A percentile compares a stretch with the other conserved stretches of the same genome.
Evolutionary conservation across 2,329 filamentous ascomycete species (phyloP).

Genomic region (Calonectria henricotiae): DNA sequence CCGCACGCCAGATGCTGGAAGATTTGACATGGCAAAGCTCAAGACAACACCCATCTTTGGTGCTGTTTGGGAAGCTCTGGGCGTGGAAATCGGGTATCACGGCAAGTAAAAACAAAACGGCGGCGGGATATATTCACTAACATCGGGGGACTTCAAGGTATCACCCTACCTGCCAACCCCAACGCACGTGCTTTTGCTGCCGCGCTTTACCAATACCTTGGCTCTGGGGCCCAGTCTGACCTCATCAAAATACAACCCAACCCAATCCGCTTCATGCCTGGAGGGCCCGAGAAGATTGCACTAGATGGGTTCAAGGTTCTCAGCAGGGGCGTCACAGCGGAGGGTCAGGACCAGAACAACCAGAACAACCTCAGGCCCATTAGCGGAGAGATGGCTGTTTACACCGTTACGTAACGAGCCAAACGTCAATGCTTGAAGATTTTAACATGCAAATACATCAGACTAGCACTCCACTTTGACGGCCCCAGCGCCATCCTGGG

Average conservation of each 20-base stretch:
- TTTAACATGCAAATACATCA: neutral
- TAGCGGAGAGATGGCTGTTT: conserved; percentile 1
- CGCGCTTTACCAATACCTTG: neutral
- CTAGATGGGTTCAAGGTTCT: conserved; percentile 9
- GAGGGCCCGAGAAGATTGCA: neutral
- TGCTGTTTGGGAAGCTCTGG: conserved; percentile 62
- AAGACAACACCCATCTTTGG: conserved; percentile 58
- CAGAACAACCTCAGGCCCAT: neutral
- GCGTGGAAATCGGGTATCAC: conserved; percentile 60
- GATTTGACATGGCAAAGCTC: conserved; percentile 48
- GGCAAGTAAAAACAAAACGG: conserved; percentile 39
- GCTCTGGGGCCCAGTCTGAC: neutral
- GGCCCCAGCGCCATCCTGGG: neutral
- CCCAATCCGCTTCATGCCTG: conserved; percentile 8
- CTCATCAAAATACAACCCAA: neutral
- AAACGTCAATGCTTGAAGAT: neutral
- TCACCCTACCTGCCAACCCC: conserved; percentile 3
- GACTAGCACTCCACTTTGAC: neutral
- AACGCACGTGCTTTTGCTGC: conserved; percentile 11
- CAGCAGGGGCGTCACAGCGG: neutral
- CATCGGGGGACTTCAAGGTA: neutral
- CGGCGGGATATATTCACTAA: neutral
- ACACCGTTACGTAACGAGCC: neutral
- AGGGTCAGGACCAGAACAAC: neutral
- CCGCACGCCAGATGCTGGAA: conserved; percentile 43